Evolutionary conservation across 2,329 filamentous ascomycete species (phyloP), one percentile per base, ranked within the genome.

Genomic region (Fusarium pilosicola): DNA sequence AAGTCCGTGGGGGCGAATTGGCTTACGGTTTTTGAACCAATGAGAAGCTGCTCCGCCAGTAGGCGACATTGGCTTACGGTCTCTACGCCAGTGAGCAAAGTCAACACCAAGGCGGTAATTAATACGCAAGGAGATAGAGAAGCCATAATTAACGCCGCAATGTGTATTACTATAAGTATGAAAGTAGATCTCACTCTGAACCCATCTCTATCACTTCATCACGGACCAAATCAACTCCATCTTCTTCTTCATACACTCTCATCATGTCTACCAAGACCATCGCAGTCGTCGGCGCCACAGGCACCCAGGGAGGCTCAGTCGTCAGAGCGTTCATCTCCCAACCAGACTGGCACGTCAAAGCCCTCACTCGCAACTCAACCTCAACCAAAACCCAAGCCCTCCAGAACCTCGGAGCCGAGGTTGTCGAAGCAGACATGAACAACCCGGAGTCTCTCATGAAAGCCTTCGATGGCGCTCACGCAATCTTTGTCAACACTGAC

Each of bases 401-500:
- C 11, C 78, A 81, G 15, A 71, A 68, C 0, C 77, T 80, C 8
- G 86, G 86, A 6, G 83, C 79, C 6, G 74, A 88, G 68, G 76
- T 87, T 15, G 81, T 87, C 34, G 66, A 78, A 59, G 86, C 84
- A 17, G 81, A 88, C 44, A 77, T 87, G 49, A 80, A 84, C 44
- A 81, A 87, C 48, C 66, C 77, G 4, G 74, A 75, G 0, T 81
- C 81, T 15, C 79, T 88, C 15, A 69, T 80, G 38, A 48, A 72
- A 0, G 85, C 84, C 2, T 87, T 87, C 62, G 26, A 74, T 8
- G 84, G 81, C 6, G 85, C 83, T 7, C 81, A 84, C 62, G 77
- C 83, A 54, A 86, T 90, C 66, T 89, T 89, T 76, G 80, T 82
- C 73, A 85, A 87, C 48, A 89, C 87, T 0, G 84, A 89, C 66